Evolutionary conservation across 306 rosid genomes (phyloP), one percentile per base, ranked within the genome.

Genomic region (Ormosia emarginata): DNA sequence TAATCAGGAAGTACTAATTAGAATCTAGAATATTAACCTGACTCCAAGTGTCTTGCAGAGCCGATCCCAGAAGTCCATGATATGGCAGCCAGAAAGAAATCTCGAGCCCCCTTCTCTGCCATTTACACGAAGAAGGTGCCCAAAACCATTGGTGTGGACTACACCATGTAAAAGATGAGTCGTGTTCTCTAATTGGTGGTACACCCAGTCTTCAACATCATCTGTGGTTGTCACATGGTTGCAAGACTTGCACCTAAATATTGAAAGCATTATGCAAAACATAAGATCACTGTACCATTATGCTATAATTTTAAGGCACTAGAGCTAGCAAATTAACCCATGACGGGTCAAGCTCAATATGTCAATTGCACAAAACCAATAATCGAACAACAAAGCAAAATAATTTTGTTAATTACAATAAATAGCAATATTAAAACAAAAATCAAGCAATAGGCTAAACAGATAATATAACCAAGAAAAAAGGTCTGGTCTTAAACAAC

Each of bases 51-150:
- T 62, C 84, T 86, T 90, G 88, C 99, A 95, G 18, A 95, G 92
- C 67, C 98, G 94, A 79, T 92, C 98, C 99, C 98, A 95, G 71
- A 95, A 95, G 84, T 90, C 90, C 99, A 95, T 92, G 80, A 95
- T 92, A 86, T 92, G 94, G 75, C 83, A 85, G 56, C 99, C 99
- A 67, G 94, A 95, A 49, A 95, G 88, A 84, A 89, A 72, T 86
- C 87, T 87, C 1, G 99, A 95, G 12, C 99, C 98, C 79, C 98
- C 99, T 90, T 95, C 99, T 79, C 91, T 90, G 55, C 99, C 99
- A 88, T 95, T 93, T 80, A 95, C 94, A 80, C 97, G 90, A 15
- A 95, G 98, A 86, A 95, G 97, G 81, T 93, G 99, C 32, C 99
- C 98, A 85, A 86, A 93, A 74, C 99, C 99, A 87, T 95, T 95